Conservation (phyloP, 2,329 filamentous ascomycete species). For the Teratosphaeria viscida region DNA sequence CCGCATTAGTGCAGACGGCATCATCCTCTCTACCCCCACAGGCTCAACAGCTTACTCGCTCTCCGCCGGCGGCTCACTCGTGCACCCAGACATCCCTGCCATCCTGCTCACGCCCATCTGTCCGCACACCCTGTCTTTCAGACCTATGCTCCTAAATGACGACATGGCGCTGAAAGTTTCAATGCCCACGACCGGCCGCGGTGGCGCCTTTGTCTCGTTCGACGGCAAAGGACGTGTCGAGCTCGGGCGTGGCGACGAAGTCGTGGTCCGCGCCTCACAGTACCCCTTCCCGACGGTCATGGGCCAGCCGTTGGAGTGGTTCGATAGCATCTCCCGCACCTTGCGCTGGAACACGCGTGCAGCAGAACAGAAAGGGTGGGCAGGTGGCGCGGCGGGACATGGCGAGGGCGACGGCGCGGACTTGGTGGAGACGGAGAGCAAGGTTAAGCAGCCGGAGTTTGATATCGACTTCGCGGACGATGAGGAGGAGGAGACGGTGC, state of each 20-base stretch:
- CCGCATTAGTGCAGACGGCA: constrained; percentile 91
- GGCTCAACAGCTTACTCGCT: constrained; percentile 86
- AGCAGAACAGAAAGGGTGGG: constrained; percentile 81
- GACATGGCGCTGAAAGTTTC: constrained; percentile 84
- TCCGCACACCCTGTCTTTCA: constrained; percentile 91
- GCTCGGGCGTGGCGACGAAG: constrained; percentile 83
- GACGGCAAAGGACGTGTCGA: constrained; percentile 95
- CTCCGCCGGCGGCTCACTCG: constrained; percentile 86
- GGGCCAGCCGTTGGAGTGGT: constrained; percentile 85
- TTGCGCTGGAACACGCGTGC: constrained; percentile 91
- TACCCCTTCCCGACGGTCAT: constrained; percentile 97
- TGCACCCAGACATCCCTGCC: constrained; percentile 92
- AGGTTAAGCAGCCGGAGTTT: constrained; percentile 56
- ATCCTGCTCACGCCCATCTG: constrained; percentile 96
- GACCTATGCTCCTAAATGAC: constrained; percentile 95
- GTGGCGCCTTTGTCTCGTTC: constrained; percentile 92
- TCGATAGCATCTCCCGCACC: constrained; percentile 85
- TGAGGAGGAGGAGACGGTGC: constrained; percentile 20
- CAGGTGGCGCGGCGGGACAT: constrained; percentile 45
- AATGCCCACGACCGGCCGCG: constrained; percentile 73
- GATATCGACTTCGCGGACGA: constrained; percentile 83
- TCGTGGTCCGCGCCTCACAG: constrained; percentile 90
- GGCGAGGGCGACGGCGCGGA: constrained; percentile 25
- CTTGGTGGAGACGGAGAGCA: constrained; percentile 23
- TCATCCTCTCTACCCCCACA: constrained; percentile 94